Evolutionary conservation across 345 rosid species (phyloP).

Genomic region (Balakata baccata): DNA sequence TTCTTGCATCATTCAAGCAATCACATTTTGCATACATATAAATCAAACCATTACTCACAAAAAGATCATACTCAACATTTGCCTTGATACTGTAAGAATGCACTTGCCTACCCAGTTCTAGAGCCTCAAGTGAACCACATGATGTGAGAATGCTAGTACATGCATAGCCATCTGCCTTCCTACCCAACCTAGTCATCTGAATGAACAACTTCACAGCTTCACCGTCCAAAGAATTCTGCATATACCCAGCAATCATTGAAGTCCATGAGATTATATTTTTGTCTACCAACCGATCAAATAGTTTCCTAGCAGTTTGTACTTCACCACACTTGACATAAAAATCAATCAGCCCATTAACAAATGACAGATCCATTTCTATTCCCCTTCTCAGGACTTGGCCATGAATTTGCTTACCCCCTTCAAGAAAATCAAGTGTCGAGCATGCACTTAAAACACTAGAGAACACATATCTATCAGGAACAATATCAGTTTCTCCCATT

Average conservation of each 20-base stretch:
- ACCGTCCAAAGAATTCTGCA: slow-evolving; percentile 52
- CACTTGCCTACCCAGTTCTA: slow-evolving; percentile 56
- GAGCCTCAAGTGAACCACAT: slow-evolving; percentile 56
- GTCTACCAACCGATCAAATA: slow-evolving; percentile 50
- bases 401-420: slow-evolving; percentile 76
- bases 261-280: slow-evolving; percentile 68
- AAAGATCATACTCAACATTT: slow-evolving; percentile 50
- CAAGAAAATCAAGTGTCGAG: slow-evolving; percentile 41
- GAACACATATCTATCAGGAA: slow-evolving; percentile 54
- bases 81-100: slow-evolving; percentile 62
- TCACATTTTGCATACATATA: slow-evolving; percentile 74
- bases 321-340: slow-evolving; percentile 59
- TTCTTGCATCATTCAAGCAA: slow-evolving; percentile 51
- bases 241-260: slow-evolving; percentile 64
- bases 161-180: slow-evolving; percentile 57
- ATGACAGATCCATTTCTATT: slow-evolving; percentile 55
- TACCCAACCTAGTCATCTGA: slow-evolving; percentile 42
- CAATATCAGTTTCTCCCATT: slow-evolving; percentile 33
- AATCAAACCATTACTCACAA: slow-evolving; percentile 56
- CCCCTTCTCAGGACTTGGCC: slow-evolving; percentile 53
- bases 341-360: slow-evolving; percentile 61
- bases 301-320: slow-evolving; percentile 39
- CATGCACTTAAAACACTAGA: slow-evolving; percentile 64
- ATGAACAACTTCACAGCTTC: slow-evolving; percentile 55
- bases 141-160: slow-evolving; percentile 61